A percentile compares a stretch with the other conserved stretches of the same genome.
Conservation (phyloP, 2,329 filamentous ascomycete genomes). For the Didymella glomerata region DNA sequence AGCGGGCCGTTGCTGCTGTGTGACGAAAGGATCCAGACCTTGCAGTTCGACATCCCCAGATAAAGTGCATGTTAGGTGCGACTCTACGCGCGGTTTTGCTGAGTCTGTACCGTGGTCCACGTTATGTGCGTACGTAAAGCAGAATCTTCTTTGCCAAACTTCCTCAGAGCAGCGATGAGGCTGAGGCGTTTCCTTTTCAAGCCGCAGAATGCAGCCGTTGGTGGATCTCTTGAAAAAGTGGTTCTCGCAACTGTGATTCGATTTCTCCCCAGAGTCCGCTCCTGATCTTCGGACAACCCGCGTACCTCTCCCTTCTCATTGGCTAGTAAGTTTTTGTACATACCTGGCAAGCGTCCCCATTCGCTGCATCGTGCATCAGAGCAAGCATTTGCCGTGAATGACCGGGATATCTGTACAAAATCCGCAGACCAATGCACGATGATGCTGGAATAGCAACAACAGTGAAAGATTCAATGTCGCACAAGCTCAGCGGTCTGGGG, state of each 20-base stretch:
- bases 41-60: constrained; percentile 15
- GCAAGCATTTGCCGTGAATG: constrained; percentile 13
- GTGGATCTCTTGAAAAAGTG: constrained; percentile 29
- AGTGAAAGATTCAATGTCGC: constrained; percentile 6
- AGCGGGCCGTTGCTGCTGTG: constrained; percentile 35
- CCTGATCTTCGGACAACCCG: constrained; percentile 38
- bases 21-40: constrained; percentile 30
- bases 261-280: constrained; percentile 23
- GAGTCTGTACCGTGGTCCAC: neutral
- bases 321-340: constrained; percentile 21
- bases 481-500: constrained; percentile 12
- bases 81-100: neutral
- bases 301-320: constrained; percentile 29
- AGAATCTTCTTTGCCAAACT: neutral
- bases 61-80: neutral
- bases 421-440: constrained; percentile 17
- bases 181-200: constrained; percentile 10
- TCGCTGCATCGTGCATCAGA: constrained; percentile 22
- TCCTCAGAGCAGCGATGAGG: constrained; percentile 15
- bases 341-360: constrained; percentile 24
- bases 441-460: constrained; percentile 16
- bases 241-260: constrained; percentile 33
- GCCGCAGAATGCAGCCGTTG: constrained; percentile 34
- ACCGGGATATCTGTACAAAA: constrained; percentile 18
- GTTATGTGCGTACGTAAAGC: constrained; percentile 3